Conservation (phyloP, 2,329 filamentous ascomycete species). For the Fusarium devonianum region DNA sequence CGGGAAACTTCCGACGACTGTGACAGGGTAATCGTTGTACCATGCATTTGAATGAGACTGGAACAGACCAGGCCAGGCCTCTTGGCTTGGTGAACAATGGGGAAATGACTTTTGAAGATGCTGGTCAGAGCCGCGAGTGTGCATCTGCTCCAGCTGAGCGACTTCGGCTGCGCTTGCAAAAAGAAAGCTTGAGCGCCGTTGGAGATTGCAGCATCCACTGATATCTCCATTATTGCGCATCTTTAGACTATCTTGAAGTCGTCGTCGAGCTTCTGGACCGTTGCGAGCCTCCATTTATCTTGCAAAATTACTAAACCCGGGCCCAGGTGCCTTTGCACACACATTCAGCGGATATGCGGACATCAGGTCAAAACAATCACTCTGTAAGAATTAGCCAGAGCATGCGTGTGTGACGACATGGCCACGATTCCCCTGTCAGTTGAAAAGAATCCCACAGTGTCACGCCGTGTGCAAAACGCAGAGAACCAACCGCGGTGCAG, state of each 20-base stretch:
- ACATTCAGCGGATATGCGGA: no score
- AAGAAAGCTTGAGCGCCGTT: not conserved
- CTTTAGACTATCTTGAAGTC: not conserved
- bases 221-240: not conserved
- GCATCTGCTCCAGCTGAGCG: not conserved
- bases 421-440: no score
- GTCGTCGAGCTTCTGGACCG: not conserved
- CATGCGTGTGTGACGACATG: not conserved
- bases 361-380: not conserved
- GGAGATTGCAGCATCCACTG: not conserved
- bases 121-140: not conserved
- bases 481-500: no score
- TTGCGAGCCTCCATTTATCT: no score
- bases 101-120: slow-evolving; percentile 11
- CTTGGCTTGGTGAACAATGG: not conserved
- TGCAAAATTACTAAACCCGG: no score
- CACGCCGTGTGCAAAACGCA: not conserved
- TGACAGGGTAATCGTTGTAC: not conserved
- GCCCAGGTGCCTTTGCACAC: no score
- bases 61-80: no score
- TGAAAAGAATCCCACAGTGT: not conserved
- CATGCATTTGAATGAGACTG: slow-evolving; percentile 2
- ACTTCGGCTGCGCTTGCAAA: not conserved
- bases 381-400: not conserved
- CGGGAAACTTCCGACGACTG: not conserved